These are phyloP conservation scores for Sporothrix brunneoviolacea DNA, from an alignment of 2,329 filamentous ascomycete genomes.

Conservation along the genomic window DNA sequence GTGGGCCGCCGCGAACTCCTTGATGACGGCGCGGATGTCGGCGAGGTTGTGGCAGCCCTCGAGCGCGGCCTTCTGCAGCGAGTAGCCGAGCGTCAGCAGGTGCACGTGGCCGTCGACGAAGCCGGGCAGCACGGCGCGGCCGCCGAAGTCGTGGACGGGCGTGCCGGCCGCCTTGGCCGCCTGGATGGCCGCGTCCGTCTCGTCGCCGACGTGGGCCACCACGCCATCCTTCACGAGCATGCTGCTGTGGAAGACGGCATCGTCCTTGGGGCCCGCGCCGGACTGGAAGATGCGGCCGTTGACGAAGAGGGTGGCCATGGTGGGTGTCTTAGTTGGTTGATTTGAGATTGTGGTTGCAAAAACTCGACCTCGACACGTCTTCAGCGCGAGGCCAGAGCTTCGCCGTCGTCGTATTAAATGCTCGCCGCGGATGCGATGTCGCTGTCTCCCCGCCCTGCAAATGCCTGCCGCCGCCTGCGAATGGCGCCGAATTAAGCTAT, in stretches of 20 bases:
- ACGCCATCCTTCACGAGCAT: slow-evolving; percentile 30
- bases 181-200: slow-evolving; percentile 25
- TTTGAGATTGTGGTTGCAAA: too few species aligned
- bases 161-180: slow-evolving; percentile 21
- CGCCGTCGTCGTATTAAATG: too few species aligned
- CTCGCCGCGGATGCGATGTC: too few species aligned
- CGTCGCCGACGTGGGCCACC: slow-evolving; percentile 31
- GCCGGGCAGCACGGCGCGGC: slow-evolving; percentile 42
- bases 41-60: slow-evolving; percentile 38
- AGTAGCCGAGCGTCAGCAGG: slow-evolving; percentile 47
- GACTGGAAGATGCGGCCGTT: slow-evolving; percentile 41
- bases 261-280: slow-evolving; percentile 19
- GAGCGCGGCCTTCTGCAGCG: slow-evolving; percentile 44
- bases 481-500: slow-evolving; percentile 6
- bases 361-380: too few species aligned
- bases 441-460: neutral
- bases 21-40: slow-evolving; percentile 43
- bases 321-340: neutral
- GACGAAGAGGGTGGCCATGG: slow-evolving; percentile 28
- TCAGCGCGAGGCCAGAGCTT: neutral
- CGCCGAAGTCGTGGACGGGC: slow-evolving; percentile 29
- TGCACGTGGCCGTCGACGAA: slow-evolving; percentile 56
- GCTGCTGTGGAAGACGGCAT: slow-evolving; percentile 30
- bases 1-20: slow-evolving; percentile 36
- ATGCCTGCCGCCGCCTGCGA: neutral